Percentiles rank a stretch among this genome's conserved stretches.
phyloP scores from a whole-genome alignment of 2,329 filamentous ascomycete genomes.

The Colletotrichum zoysiae region DNA sequence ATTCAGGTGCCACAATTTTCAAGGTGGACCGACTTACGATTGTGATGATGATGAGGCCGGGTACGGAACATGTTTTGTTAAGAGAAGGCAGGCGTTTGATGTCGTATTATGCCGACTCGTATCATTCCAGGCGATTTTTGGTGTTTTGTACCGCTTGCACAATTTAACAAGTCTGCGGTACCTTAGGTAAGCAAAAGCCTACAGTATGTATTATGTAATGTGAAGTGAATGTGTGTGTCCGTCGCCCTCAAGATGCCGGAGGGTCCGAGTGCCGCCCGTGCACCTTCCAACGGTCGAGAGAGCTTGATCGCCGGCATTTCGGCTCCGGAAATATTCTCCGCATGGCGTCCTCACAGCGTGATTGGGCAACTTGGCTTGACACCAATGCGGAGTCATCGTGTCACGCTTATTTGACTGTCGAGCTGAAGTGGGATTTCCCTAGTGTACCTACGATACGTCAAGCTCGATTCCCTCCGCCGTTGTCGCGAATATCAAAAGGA shows the following conservation, averaged over 20 bases:
- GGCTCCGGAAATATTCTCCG: background rate
- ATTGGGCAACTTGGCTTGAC: background rate
- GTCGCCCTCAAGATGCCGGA: background rate
- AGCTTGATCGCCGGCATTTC: background rate
- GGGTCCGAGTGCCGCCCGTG: background rate
- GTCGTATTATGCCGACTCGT: too few species aligned
- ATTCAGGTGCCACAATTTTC: background rate
- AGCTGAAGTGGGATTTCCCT: too few species aligned
- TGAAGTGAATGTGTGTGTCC: background rate
- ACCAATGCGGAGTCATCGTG: too few species aligned
- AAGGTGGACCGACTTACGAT: slow-evolving; percentile 2
- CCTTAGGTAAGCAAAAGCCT: background rate
- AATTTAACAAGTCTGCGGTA: background rate
- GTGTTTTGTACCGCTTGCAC: too few species aligned
- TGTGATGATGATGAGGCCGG: background rate
- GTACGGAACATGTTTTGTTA: background rate
- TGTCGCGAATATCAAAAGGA: background rate
- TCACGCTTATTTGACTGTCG: too few species aligned
- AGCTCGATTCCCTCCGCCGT: background rate
- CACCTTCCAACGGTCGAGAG: background rate
- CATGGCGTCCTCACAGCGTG: background rate
- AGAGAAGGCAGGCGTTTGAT: background rate
- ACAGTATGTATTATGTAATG: too few species aligned
- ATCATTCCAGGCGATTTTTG: background rate
- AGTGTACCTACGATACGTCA: background rate